phyloP scores from a whole-genome alignment of 1,284 basidiomycete species.

The Kwoniella shivajii region DNA sequence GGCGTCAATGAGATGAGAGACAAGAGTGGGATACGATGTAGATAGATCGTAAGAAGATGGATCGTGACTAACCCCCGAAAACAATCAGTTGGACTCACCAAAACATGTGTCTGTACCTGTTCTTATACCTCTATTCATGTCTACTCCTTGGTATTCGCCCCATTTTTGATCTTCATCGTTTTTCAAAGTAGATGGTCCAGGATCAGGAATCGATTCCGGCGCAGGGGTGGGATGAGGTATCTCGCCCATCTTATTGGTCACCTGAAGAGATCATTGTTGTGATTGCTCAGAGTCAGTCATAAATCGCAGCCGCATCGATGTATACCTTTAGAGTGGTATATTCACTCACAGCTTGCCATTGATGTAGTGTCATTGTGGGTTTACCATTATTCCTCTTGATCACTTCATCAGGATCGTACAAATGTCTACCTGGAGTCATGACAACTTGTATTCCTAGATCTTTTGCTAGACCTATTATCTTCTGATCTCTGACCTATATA shows the following conservation, averaged over 20 bases:
- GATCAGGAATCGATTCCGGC: slow-evolving; percentile 41
- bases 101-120: slow-evolving; percentile 43
- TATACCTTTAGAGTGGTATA: neutral
- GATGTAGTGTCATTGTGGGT: slow-evolving; percentile 47
- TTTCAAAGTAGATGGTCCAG: slow-evolving; percentile 36
- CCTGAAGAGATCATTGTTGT: slow-evolving; percentile 17
- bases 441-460: slow-evolving; percentile 49
- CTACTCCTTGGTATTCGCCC: slow-evolving; percentile 22
- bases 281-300: neutral
- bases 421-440: slow-evolving; percentile 52
- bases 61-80: neutral
- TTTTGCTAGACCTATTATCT: slow-evolving; percentile 39
- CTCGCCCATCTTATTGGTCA: slow-evolving; percentile 37
- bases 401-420: slow-evolving; percentile 52
- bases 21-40: neutral
- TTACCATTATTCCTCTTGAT: slow-evolving; percentile 45
- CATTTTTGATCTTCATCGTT: slow-evolving; percentile 19
- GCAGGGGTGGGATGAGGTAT: slow-evolving; percentile 33
- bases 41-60: neutral
- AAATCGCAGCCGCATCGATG: neutral
- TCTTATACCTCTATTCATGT: slow-evolving; percentile 47
- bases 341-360: slow-evolving; percentile 44
- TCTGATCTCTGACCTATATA: slow-evolving; percentile 16
- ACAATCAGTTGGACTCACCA: slow-evolving; percentile 24
- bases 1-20: neutral